Evolutionary conservation across 257 asterid genomes (phyloP).

Genomic region (Linderniella brevidens): DNA sequence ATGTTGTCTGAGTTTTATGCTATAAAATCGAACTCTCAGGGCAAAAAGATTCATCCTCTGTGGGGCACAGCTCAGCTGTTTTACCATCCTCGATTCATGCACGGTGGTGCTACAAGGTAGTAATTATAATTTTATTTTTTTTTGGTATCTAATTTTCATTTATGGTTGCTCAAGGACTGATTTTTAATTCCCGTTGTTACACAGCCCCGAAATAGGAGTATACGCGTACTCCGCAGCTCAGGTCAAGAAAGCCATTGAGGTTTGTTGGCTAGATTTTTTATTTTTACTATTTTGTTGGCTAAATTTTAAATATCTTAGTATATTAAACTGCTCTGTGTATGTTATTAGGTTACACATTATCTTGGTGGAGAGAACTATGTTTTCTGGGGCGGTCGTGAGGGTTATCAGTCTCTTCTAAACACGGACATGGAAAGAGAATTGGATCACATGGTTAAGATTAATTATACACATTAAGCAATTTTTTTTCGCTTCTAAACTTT

Average conservation of each 20-base stretch:
- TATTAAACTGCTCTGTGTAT: conserved; percentile 7
- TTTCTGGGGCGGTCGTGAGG: conserved; percentile 99
- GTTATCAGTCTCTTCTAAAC: conserved; percentile 87
- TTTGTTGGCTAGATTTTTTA: conserved; percentile 11
- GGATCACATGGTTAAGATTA: conserved; percentile 55
- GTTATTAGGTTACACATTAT: conserved; percentile 90
- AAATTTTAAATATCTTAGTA: not conserved
- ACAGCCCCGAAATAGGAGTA: conserved; percentile 79
- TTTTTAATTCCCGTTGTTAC: conserved; percentile 4
- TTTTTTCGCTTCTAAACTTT: too few species aligned
- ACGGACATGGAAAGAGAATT: conserved; percentile 97
- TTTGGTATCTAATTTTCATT: not conserved
- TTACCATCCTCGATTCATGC: conserved; percentile 86
- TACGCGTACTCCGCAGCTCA: conserved; percentile 79
- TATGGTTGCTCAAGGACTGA: not conserved
- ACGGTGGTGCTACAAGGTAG: conserved; percentile 97
- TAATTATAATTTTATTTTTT: conserved; percentile 4
- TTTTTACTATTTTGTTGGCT: not conserved
- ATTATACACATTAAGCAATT: too few species aligned
- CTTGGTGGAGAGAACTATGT: conserved; percentile 97
- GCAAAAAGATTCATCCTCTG: conserved; percentile 53
- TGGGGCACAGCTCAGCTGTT: conserved; percentile 99
- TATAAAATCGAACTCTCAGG: conserved; percentile 12
- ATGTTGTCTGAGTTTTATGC: too few species aligned
- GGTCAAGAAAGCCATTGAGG: conserved; percentile 96